A percentile compares a stretch with the other conserved stretches of the same genome.
These are phyloP conservation scores for Leptodermis oblonga DNA, from an alignment of 257 asterid genomes.

Conservation along the genomic window DNA sequence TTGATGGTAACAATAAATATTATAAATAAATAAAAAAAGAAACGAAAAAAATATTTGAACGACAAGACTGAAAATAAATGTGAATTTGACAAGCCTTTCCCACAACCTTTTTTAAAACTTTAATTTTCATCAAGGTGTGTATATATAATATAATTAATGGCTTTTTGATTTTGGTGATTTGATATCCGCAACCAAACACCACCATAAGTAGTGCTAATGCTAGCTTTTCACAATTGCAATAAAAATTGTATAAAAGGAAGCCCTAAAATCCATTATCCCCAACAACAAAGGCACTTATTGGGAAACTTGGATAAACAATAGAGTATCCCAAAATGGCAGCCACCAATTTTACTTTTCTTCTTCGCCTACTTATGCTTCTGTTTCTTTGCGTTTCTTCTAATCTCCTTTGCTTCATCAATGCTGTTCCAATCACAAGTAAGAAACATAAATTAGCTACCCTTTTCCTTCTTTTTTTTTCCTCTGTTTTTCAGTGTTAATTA, in stretches of 20 bases:
- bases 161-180: conserved; percentile 33
- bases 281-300: background rate
- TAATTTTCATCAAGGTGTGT: background rate
- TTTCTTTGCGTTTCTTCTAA: conserved; percentile 38
- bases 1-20: too few species aligned
- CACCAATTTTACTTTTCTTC: conserved; percentile 27
- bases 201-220: conserved; percentile 16
- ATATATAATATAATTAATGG: too few species aligned
- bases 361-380: conserved; percentile 20
- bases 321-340: conserved; percentile 36
- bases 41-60: too few species aligned
- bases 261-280: background rate
- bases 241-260: conserved; percentile 40
- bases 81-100: background rate
- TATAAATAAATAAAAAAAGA: too few species aligned
- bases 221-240: conserved; percentile 9
- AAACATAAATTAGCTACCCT: too few species aligned
- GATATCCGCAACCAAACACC: conserved; percentile 26
- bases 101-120: background rate
- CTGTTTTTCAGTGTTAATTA: too few species aligned
- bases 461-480: background rate
- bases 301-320: background rate
- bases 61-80: too few species aligned
- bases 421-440: conserved; percentile 53
- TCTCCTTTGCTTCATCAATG: conserved; percentile 33